Base-by-base conservation (phyloP, 306 rosid genomes). In the Medicago ruthenica region DNA sequence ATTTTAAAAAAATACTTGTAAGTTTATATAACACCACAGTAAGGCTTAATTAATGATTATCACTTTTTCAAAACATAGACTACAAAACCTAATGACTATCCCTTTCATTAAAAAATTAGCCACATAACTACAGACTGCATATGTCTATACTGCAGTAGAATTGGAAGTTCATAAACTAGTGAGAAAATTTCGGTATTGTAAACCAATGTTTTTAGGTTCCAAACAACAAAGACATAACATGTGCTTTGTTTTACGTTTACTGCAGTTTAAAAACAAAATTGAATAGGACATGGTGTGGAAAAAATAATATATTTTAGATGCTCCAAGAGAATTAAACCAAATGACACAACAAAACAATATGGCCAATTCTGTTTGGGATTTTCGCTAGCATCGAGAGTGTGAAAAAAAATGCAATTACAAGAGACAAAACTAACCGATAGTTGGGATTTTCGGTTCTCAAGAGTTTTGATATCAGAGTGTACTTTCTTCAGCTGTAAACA, bases 401-500 rank as follows among this genome's bases (percentile, higher is more conserved):
- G 34, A 57, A 36, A 61, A 34, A 34, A 75, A 80, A 69, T 66
- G 41, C 69, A 80, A 51, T 73, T 57, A 67, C 7, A 82, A 76
- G 81, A 76, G 44, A 76, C 51, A 70, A 75, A 79, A 86, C 97
- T 80, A 55, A 95, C 98, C 93, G 57, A 82, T 67, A 89, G 79
- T 82, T 89, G 88, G 78, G 82, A 79, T 85, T 80, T 92, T 58
- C 20, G 87, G 82, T 70, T 81, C 69, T 90, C 92, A 85, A 87
- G 87, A 73, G 55, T 39, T 67, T 69, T 65, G 72, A 90, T 83
- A 59, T 89, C 93, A 3, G 76, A 70, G 80, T 86, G 85, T 73
- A 90, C 87, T 82, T 83, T 86, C 85, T 86, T 87, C 77, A 95
- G 77, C 97, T 95, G 96, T 82, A 67, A 59, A 78, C 2, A 73